phyloP scores from a whole-genome alignment of 306 rosid genomes.

The Vigna angularis region DNA sequence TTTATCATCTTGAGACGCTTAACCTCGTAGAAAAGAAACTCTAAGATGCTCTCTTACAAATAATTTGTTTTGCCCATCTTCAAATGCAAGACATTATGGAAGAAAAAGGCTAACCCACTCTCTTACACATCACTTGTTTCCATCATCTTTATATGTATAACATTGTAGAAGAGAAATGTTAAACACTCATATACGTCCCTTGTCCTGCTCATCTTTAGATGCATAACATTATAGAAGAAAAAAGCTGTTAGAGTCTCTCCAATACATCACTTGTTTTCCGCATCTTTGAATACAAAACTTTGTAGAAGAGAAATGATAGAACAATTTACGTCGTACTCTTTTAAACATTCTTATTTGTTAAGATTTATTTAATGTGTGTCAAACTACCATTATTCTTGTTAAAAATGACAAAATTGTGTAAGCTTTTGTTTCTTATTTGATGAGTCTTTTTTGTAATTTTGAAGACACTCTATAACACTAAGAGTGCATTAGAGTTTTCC shows the following conservation, averaged over 20 bases:
- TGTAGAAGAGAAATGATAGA: not conserved
- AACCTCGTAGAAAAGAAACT: not conserved
- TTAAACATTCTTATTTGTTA: not conserved
- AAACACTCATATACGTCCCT: not conserved
- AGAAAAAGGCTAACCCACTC: not conserved
- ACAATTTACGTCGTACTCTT: not conserved
- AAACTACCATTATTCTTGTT: no score
- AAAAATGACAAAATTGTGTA: not conserved
- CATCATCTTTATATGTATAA: slow-evolving; percentile 12
- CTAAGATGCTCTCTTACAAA: not conserved
- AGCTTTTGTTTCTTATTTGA: not conserved
- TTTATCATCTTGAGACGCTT: slow-evolving; percentile 11
- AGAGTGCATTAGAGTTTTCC: not conserved
- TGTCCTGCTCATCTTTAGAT: slow-evolving; percentile 5
- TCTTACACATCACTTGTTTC: not conserved
- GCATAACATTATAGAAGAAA: slow-evolving; percentile 5
- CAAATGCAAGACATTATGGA: slow-evolving; percentile 11
- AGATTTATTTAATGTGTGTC: not conserved
- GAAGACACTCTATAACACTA: not conserved
- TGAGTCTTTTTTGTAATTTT: not conserved
- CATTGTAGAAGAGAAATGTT: not conserved
- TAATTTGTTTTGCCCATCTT: slow-evolving; percentile 13
- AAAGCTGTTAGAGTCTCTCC: not conserved
- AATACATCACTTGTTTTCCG: not conserved
- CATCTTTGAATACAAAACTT: slow-evolving; percentile 17